These are phyloP conservation scores for Blastobotrys terrestris DNA, from an alignment of 805 yeast genomes.

Conservation along the genomic window DNA sequence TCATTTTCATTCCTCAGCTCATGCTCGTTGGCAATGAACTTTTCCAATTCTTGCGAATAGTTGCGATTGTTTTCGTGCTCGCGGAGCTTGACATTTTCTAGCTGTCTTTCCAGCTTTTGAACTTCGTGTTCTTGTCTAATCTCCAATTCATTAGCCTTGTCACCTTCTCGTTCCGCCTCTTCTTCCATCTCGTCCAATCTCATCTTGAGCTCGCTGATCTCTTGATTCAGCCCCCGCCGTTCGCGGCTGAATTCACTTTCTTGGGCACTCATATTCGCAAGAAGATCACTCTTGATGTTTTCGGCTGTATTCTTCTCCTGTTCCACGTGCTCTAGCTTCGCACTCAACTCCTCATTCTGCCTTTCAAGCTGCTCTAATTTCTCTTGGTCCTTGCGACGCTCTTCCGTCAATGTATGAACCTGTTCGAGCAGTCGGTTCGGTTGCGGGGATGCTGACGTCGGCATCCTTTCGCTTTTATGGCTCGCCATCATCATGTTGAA, in stretches of 20 bases:
- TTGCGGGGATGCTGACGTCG: not conserved
- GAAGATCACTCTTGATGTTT: slow-evolving; percentile 52
- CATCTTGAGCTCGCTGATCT: slow-evolving; percentile 41
- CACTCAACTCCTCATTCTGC: slow-evolving; percentile 38
- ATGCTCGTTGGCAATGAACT: slow-evolving; percentile 7
- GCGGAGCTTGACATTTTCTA: slow-evolving; percentile 27
- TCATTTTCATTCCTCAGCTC: slow-evolving; percentile 6
- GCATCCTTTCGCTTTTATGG: not conserved
- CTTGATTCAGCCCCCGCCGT: slow-evolving; percentile 42
- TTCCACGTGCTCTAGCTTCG: slow-evolving; percentile 27
- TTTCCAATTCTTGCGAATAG: slow-evolving; percentile 11
- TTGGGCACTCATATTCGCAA: slow-evolving; percentile 61
- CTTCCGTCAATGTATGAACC: not conserved
- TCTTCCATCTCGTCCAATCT: slow-evolving; percentile 48
- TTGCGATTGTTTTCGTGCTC: slow-evolving; percentile 19
- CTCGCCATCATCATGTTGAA: not conserved
- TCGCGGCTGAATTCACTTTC: slow-evolving; percentile 56
- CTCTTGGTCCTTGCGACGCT: slow-evolving; percentile 1
- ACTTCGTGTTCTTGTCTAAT: slow-evolving; percentile 24
- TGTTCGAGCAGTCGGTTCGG: slow-evolving; percentile 1
- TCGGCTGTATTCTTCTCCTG: slow-evolving; percentile 24
- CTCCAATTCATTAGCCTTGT: slow-evolving; percentile 12
- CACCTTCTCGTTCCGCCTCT: slow-evolving; percentile 31
- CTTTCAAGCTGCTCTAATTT: slow-evolving; percentile 38
- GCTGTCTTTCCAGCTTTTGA: slow-evolving; percentile 38